Base-by-base conservation (phyloP, 371 early-diverging fungal species). In the Zopfochytrium polystomum region DNA sequence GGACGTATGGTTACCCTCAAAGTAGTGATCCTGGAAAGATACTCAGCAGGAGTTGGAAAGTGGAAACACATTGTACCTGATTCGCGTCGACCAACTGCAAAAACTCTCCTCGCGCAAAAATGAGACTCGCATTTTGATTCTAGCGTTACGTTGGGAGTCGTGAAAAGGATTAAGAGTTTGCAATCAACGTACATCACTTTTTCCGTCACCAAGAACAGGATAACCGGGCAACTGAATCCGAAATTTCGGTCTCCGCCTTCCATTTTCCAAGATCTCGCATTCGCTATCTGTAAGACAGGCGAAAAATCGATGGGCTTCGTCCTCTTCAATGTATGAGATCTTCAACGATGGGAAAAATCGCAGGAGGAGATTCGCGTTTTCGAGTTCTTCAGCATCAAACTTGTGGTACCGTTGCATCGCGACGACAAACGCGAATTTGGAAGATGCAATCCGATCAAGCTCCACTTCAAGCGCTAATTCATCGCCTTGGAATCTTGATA, bases 1-100 rank as follows among this genome's bases (percentile, higher is more conserved):
- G 15, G 7, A 9, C 15, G 11, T 5, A 35, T 34, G 22, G 25
- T 29, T 13, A 68, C 65, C 65, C 62, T 72, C 72, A 23, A 73
- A 79, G 65, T 93, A 93, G 70, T 93, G 88, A 70, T 94, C 95
- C 75, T 92, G 92, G 64, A n/a, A n/a, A n/a, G n/a, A n/a, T n/a
- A n/a, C n/a, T n/a, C n/a, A n/a, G n/a, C n/a, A n/a, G n/a, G n/a
- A n/a, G n/a, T n/a, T n/a, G n/a, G n/a, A n/a, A n/a, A n/a, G n/a
- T n/a, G n/a, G n/a, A n/a, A n/a, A n/a, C n/a, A n/a, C n/a, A n/a
- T n/a, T n/a, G n/a, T n/a, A n/a, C n/a, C n/a, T 62, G 62, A 47
- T 94, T 94, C 23, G 93, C 92, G 67, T 93, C 95, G 31, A 94
- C 80, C 29, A 94, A 71, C 73, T 71, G 67, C 18, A 71, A 9